Base-by-base conservation (phyloP, 2,329 filamentous ascomycete genomes). In the Penicillium sp. region DNA sequence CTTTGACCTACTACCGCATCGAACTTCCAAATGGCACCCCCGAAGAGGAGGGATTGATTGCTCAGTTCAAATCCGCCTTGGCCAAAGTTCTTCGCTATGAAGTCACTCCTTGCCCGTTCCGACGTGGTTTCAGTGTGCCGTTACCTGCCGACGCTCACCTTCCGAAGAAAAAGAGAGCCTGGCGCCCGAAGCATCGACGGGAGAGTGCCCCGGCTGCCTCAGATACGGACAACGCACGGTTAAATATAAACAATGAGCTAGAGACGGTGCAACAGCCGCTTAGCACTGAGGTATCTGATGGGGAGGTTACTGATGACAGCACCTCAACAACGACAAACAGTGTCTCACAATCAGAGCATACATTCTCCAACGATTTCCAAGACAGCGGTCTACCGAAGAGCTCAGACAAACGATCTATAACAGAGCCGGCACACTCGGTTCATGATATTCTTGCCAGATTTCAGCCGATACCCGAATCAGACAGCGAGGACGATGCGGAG, bases 1-100 rank as follows among this genome's bases (percentile, higher is more conserved):
- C 87, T 46, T 87, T 92, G 28, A 87, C 88, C 45, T 97, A 94
- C 71, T 96, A 94, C 81, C 86, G 92, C 61, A 94, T 97, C 65
- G 92, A 97, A 68, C 75, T 97, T 5, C 89, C 91, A 0, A 81
- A 84, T 16, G 79, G 79, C 35, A 83, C 83, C 0, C 75, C 81
- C 2, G 83, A 87, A 21, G 87, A 93, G 61, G 78, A 81, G 61
- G 74, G 78, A 45, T 82, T 83, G 62, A 85, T 90, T 4, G 80
- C 83, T 54, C 80, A 85, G 35, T 77, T 96, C 62, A 89, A 89
- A 65, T 76, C 77, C 11, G 86, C 90, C 8, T 74, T 96, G 26
- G 81, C 81, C 53, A 84, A 85, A 60, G 84, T 96, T 14, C 77
- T 96, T 47, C 86, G 88, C 61, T 96, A 94, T 66, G 92, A 97